Evolutionary conservation across 1,284 basidiomycete genomes (phyloP).

Genomic region (Testicularia cyperi): DNA sequence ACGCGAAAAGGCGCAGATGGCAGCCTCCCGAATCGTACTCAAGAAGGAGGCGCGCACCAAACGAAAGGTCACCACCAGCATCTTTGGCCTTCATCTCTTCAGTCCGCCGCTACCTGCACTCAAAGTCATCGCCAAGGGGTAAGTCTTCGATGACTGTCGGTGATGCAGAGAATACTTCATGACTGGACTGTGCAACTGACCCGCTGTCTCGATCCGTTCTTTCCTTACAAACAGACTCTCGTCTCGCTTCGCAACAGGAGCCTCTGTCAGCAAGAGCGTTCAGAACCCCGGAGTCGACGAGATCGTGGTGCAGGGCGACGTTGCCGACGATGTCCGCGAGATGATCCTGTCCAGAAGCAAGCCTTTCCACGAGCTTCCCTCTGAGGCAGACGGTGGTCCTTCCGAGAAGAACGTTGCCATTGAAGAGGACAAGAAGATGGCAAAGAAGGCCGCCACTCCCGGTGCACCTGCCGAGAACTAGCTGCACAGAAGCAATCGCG

Average conservation of each 20-base stretch:
- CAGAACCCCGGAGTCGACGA: conserved; percentile 56
- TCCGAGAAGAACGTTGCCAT: conserved; percentile 51
- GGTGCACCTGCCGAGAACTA: conserved; percentile 12
- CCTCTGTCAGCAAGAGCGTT: conserved; percentile 55
- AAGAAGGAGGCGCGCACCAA: conserved; percentile 56
- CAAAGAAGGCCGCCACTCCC: conserved; percentile 39
- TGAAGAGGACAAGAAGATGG: conserved; percentile 54
- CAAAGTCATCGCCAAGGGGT: conserved; percentile 57
- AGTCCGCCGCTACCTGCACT: conserved; percentile 54
- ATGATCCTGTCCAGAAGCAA: conserved; percentile 49
- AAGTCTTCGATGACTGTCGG: too few relatives aligned
- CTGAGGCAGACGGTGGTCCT: conserved; percentile 47
- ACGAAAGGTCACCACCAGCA: conserved; percentile 56
- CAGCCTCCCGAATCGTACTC: conserved; percentile 46
- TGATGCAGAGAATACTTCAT: too few relatives aligned
- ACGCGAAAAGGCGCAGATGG: conserved; percentile 47
- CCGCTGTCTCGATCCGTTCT: neutral
- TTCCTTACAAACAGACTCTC: conserved; percentile 29
- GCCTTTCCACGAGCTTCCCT: conserved; percentile 54
- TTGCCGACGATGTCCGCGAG: conserved; percentile 51
- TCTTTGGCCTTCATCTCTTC: conserved; percentile 54
- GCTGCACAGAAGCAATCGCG: neutral
- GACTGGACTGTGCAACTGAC: too few relatives aligned
- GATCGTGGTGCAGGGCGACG: conserved; percentile 59
- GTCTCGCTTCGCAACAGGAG: conserved; percentile 57